Evolutionary conservation across 2,329 filamentous ascomycete genomes (phyloP), one percentile per base, ranked within the genome.

Genomic region (Colletotrichum sp.): DNA sequence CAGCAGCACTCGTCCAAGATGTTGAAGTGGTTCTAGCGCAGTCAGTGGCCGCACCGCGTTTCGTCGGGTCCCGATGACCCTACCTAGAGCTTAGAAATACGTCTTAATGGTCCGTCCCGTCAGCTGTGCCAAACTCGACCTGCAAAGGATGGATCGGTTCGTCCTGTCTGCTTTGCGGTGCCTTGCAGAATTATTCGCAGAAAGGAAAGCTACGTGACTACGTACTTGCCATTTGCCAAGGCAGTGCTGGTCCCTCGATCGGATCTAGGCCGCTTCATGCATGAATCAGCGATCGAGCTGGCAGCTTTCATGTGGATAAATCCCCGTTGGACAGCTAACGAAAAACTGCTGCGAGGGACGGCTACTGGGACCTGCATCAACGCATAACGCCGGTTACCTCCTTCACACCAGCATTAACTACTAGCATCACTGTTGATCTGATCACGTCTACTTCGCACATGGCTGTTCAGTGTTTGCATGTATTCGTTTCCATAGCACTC

Each of bases 401-500:
- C 18, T 60, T 62, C 32, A 9, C 30, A 15, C 26, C 48, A n/a
- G 57, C 67, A 36, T 44, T 48, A 7, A 22, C 44, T 48, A 13
- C 44, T 48, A 22, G n/a, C n/a, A 48, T 48, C 44, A 48, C 44
- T 48, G 9, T 48, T 48, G 44, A 48, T 48, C n/a, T 48, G 44
- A 48, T 48, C 44, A 22, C n/a, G 44, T 22, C n/a, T 48, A 48
- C 44, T 48, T 60, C 26, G 18, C 13, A n/a, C 8, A 26, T 34
- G 52, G 7, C 28, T 28, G 28, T 34, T 36, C 36, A 60, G 34
- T 65, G 22, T 74, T 62, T 24, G 74, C 70, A 74, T 74, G 52
- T 69, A 65, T 65, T 74, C 59, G 52, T 74, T 76, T 74, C 59
- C 74, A 69, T 74, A 48, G 65, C 64, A 68, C 52, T 75, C 59